These are phyloP conservation scores for Coleophoma eucalyptorum DNA, from an alignment of 2,329 filamentous ascomycete species.

Conservation along the genomic window DNA sequence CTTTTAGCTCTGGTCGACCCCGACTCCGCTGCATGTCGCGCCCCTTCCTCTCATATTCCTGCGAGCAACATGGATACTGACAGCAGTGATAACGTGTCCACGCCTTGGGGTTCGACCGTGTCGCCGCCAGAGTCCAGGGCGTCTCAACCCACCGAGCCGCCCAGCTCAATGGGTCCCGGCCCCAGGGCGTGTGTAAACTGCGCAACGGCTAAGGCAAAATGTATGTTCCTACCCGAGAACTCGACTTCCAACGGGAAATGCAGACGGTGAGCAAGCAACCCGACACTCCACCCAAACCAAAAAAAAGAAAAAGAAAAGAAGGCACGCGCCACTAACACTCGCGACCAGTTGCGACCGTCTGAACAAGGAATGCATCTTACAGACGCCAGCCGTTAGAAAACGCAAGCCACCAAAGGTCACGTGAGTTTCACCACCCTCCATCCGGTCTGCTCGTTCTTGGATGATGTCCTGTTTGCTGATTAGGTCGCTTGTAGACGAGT, in stretches of 20 bases:
- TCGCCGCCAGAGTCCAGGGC: neutral
- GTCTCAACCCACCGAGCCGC: neutral
- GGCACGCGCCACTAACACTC: too few species aligned
- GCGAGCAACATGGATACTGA: neutral
- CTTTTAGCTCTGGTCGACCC: neutral
- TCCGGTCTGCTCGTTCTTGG: neutral
- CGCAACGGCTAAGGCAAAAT: constrained; percentile 3
- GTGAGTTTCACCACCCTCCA: neutral
- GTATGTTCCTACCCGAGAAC: neutral
- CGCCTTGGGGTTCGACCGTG: neutral
- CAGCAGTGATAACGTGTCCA: neutral
- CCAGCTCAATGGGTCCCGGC: neutral
- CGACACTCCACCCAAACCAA: neutral
- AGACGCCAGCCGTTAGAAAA: neutral
- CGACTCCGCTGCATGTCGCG: neutral
- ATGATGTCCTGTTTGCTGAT: neutral
- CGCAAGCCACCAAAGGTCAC: constrained; percentile 1
- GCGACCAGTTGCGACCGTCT: constrained; percentile 1
- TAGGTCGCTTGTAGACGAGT: constrained; percentile 1
- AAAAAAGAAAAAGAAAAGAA: neutral
- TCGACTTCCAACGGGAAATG: neutral
- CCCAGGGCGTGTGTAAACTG: neutral
- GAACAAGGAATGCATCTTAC: constrained; percentile 1
- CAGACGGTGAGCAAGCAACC: neutral
- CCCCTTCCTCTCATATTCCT: neutral